Percentiles rank a stretch among this genome's conserved stretches.
phyloP scores from a whole-genome alignment of 1,284 basidiomycete genomes.

The Filobasidium uniguttulatum region DNA sequence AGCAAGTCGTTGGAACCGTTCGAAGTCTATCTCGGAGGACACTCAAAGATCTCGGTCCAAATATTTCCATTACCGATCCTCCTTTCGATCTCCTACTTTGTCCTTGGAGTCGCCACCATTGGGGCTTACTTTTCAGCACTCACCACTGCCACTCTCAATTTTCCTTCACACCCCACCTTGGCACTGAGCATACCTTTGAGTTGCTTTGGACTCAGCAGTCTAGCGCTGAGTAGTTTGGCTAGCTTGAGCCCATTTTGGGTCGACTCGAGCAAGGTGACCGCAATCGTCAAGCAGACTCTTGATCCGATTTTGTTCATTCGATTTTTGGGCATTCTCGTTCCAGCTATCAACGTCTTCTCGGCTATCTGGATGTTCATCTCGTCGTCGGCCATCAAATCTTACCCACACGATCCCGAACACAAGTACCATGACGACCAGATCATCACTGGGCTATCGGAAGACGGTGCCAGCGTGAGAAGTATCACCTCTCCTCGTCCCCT shows the following conservation, averaged over 20 bases:
- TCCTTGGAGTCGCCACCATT: conserved; percentile 34
- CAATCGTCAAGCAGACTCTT: conserved; percentile 21
- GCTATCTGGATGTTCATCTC: conserved; percentile 32
- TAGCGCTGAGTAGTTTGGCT: conserved; percentile 21
- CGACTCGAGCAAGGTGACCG: not conserved
- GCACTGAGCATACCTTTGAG: conserved; percentile 34
- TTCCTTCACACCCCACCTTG: conserved; percentile 33
- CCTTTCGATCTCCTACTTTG: conserved; percentile 30
- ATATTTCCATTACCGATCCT: not conserved
- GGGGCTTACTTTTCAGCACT: conserved; percentile 35
- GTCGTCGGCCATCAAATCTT: conserved; percentile 6
- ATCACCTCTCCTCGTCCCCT: too few species aligned
- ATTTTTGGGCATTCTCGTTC: conserved; percentile 30
- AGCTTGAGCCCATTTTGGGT: conserved; percentile 6
- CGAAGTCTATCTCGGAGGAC: not conserved
- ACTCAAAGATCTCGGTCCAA: conserved; percentile 8
- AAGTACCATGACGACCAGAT: too few species aligned
- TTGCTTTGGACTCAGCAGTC: conserved; percentile 32
- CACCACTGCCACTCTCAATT: conserved; percentile 29
- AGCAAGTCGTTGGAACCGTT: not conserved
- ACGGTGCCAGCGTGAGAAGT: too few species aligned
- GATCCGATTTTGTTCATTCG: conserved; percentile 27
- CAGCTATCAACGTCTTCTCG: conserved; percentile 30
- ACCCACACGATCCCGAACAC: conserved; percentile 3
- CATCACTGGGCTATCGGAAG: too few species aligned